Base-by-base conservation (phyloP, 1,139 yeast species). In the Nakaseomyces kungkrabaensis region DNA sequence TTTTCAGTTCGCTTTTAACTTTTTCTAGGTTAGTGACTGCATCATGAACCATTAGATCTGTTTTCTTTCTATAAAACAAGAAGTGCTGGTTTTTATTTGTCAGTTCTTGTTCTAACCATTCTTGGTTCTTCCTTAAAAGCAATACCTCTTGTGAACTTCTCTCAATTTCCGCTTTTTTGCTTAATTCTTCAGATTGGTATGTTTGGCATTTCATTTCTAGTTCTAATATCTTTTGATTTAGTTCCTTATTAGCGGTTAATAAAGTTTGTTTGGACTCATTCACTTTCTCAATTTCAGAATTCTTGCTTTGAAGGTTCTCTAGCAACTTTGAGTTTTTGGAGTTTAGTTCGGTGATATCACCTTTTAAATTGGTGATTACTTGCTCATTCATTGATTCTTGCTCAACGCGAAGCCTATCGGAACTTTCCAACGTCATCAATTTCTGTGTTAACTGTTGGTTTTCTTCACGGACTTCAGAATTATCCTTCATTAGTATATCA, bases 361-460 rank as follows among this genome's bases (percentile, higher is more conserved):
- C n/a, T 13, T 41, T 13, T 9, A 41, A 26, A 49, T 69, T 65
- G 46, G 80, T 71, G n/a, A 71, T 59, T 8, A 65, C 66, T 29
- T 80, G 75, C 53, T 76, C 78, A 5, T 75, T 69, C 17, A 70
- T 68, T 31, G 79, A 74, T 34, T n/a, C n/a, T 6, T 38, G 32
- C 7, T 31, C 37, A 4, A 3, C 10, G 1, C 24, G 37, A 13
- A 37, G 36, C 13, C 38, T 32, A 10, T 31, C 17, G 3, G 32
- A 31, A 7, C 26, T 49, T 32, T 44, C 37, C 24, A 45, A 3
- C 22, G 43, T 9, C 22, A 13, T 13, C 5, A 48, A 22, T 24
- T 50, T 42, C 13, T 32, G 11, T 22, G 41, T 45, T 8, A 27
- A 13, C 33, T 48, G 26, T 24, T 36, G 27, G 38, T 47, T 50